These are phyloP conservation scores for Grigorovia jiainica DNA, from an alignment of 805 yeast species.

Conservation along the genomic window DNA sequence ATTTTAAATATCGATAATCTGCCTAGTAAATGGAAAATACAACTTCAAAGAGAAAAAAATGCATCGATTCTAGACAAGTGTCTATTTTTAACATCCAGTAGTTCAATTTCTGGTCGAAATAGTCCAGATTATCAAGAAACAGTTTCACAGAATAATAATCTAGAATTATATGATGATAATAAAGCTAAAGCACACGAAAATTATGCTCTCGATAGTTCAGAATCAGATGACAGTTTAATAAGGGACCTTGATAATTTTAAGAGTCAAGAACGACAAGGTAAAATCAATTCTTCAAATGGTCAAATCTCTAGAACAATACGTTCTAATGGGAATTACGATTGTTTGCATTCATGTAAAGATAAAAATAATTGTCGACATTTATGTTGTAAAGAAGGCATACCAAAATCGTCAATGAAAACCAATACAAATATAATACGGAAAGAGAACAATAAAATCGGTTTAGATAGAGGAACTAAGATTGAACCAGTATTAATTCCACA, in stretches of 20 bases:
- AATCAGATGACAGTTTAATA: conserved; percentile 11
- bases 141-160: no score
- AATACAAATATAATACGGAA: background rate
- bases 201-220: background rate
- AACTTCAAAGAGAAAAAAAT: background rate
- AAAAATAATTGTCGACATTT: conserved; percentile 35
- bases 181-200: background rate
- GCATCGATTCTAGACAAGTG: background rate
- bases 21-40: conserved; percentile 1
- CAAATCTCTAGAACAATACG: conserved; percentile 7
- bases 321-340: conserved; percentile 29
- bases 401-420: conserved; percentile 7
- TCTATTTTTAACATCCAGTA: background rate
- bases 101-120: background rate
- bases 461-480: no score
- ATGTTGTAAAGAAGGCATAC: conserved; percentile 40
- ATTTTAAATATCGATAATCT: conserved; percentile 7
- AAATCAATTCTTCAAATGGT: background rate
- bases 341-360: conserved; percentile 36
- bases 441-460: background rate
- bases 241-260: background rate
- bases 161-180: background rate
- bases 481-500: no score
- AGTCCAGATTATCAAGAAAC: no score
- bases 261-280: background rate